Conservation (phyloP, 1,139 yeast genomes). For the Candida glucosophila region DNA sequence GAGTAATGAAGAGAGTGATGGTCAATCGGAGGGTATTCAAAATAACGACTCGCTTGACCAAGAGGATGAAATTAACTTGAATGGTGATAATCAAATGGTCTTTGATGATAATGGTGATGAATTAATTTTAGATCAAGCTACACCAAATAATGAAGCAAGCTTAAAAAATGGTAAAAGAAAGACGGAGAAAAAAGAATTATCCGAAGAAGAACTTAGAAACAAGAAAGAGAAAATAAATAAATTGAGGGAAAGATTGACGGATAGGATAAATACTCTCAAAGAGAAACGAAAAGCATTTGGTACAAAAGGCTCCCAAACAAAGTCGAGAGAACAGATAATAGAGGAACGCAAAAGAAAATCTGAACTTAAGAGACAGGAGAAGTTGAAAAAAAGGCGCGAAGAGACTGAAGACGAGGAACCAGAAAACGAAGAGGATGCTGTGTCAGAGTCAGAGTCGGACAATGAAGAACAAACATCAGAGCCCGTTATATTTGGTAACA, state of each 20-base stretch:
- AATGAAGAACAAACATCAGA: constrained; percentile 23
- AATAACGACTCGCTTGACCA: constrained; percentile 5
- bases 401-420: constrained; percentile 25
- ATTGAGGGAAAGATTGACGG: constrained; percentile 64
- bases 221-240: constrained; percentile 52
- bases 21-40: constrained; percentile 6
- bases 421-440: constrained; percentile 32
- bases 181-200: constrained; percentile 20
- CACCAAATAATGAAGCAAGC: constrained; percentile 8
- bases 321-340: constrained; percentile 67
- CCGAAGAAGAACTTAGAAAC: constrained; percentile 39
- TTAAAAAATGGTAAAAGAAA: constrained; percentile 13
- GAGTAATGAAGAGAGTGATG: constrained; percentile 8
- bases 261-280: constrained; percentile 58
- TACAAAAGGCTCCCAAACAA: constrained; percentile 64
- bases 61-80: constrained; percentile 4
- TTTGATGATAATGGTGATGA: constrained; percentile 80
- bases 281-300: constrained; percentile 93
- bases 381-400: constrained; percentile 28
- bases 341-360: constrained; percentile 44
- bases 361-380: constrained; percentile 29
- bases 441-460: constrained; percentile 23
- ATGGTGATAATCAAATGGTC: constrained; percentile 28
- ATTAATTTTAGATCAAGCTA: constrained; percentile 13
- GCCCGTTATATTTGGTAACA: constrained; percentile 66